Evolutionary conservation across 306 rosid species (phyloP).

Genomic region (Lagenaria siceraria): DNA sequence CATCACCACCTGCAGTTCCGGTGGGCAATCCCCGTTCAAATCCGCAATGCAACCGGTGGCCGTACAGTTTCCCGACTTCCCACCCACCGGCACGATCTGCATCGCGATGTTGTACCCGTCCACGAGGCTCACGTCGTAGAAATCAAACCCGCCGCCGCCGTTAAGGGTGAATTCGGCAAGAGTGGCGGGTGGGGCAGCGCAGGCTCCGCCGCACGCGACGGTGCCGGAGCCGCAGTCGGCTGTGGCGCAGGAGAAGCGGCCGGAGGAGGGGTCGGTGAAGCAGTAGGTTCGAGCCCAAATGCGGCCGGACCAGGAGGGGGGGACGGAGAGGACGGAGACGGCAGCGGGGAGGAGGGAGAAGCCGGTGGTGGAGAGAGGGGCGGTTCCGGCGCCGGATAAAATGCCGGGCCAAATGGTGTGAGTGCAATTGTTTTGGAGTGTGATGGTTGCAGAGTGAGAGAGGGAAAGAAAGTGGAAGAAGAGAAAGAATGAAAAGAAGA

Average conservation of each 20-base stretch:
- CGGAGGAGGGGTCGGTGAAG: conserved; percentile 28
- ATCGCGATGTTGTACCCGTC: conserved; percentile 83
- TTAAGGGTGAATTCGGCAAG: conserved; percentile 63
- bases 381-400: conserved; percentile 45
- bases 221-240: conserved; percentile 66
- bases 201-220: conserved; percentile 39
- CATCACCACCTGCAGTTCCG: conserved; percentile 30
- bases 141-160: conserved; percentile 61
- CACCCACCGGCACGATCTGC: conserved; percentile 42
- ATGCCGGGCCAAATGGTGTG: conserved; percentile 75
- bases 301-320: conserved; percentile 77
- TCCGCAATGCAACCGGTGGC: conserved; percentile 56
- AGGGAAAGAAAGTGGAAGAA: not conserved
- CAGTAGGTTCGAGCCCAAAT: conserved; percentile 74
- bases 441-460: conserved; percentile 33
- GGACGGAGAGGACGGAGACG: conserved; percentile 29
- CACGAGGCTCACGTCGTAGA: conserved; percentile 85
- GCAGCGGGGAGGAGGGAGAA: conserved; percentile 40
- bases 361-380: conserved; percentile 54
- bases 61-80: conserved; percentile 44
- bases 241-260: conserved; percentile 57
- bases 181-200: conserved; percentile 53
- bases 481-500: not conserved
- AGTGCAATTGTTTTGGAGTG: conserved; percentile 45
- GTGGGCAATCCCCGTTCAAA: conserved; percentile 53